Conservation (phyloP, 345 rosid genomes). For the Citrus australasica region DNA sequence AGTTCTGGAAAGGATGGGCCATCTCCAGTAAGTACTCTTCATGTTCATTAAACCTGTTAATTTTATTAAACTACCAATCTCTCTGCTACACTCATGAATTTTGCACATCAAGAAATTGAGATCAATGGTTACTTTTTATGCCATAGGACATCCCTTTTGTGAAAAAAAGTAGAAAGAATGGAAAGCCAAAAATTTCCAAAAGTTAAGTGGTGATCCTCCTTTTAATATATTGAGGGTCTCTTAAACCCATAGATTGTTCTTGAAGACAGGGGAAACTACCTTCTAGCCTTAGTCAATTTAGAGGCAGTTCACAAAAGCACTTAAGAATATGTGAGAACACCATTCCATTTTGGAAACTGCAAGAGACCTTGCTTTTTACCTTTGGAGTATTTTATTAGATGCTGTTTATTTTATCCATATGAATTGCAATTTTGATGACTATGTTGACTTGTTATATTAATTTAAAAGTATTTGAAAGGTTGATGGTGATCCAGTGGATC, state of each 20-base stretch:
- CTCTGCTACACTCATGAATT: not conserved
- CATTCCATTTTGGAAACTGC: not conserved
- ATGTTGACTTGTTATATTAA: not conserved
- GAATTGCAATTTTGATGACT: not conserved
- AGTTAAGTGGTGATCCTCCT: not conserved
- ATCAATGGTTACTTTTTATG: not conserved
- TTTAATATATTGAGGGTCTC: not conserved
- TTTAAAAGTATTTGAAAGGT: not conserved
- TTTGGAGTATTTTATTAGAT: not conserved
- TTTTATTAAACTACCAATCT: not conserved
- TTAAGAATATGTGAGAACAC: not conserved
- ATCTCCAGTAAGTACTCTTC: conserved; percentile 14
- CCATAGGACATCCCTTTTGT: not conserved
- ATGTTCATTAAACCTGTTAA: not conserved
- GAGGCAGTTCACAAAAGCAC: not conserved
- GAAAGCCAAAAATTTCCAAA: not conserved
- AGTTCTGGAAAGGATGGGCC: conserved; percentile 18
- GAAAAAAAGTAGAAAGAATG: not conserved
- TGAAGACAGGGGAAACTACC: not conserved
- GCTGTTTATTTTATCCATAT: not conserved
- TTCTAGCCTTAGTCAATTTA: not conserved
- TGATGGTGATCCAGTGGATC: not conserved
- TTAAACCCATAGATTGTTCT: not conserved
- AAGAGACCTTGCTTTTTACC: not conserved
- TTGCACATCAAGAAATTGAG: not conserved